Evolutionary conservation across 2,329 filamentous ascomycete species (phyloP).

Genomic region (Aspergillus tubingensis): DNA sequence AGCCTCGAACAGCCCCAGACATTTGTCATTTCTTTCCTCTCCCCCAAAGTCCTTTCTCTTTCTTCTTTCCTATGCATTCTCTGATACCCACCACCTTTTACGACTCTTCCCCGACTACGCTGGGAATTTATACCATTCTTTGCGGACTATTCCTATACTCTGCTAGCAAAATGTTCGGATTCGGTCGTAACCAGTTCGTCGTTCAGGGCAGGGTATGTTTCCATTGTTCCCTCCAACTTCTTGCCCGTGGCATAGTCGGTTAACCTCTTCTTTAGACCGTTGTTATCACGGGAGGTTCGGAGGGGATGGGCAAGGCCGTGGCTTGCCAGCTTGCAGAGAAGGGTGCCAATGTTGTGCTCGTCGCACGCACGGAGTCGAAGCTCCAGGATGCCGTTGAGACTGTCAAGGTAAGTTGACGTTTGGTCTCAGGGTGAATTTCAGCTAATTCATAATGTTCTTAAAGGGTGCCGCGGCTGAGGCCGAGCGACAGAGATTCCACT

Average conservation of each 20-base stretch:
- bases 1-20: conserved; percentile 6
- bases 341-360: conserved; percentile 83
- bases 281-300: conserved; percentile 85
- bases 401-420: conserved; percentile 56
- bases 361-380: conserved; percentile 74
- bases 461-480: conserved; percentile 67
- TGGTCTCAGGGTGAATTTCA: background rate
- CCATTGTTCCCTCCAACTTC: background rate
- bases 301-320: conserved; percentile 82
- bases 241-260: background rate
- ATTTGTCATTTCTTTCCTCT: conserved; percentile 9
- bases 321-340: conserved; percentile 74
- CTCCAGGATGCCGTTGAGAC: conserved; percentile 69
- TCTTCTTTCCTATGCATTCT: conserved; percentile 25
- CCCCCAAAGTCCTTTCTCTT: conserved; percentile 11
- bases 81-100: conserved; percentile 22
- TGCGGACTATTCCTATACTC: conserved; percentile 37
- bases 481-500: conserved; percentile 73
- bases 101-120: conserved; percentile 26
- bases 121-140: conserved; percentile 36
- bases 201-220: conserved; percentile 75
- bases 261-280: conserved; percentile 63
- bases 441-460: background rate
- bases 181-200: conserved; percentile 71
- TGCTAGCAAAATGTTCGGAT: conserved; percentile 43